phyloP scores from a whole-genome alignment of 768 basidiomycete species.

The Phlebiopsis flavidoalba region DNA sequence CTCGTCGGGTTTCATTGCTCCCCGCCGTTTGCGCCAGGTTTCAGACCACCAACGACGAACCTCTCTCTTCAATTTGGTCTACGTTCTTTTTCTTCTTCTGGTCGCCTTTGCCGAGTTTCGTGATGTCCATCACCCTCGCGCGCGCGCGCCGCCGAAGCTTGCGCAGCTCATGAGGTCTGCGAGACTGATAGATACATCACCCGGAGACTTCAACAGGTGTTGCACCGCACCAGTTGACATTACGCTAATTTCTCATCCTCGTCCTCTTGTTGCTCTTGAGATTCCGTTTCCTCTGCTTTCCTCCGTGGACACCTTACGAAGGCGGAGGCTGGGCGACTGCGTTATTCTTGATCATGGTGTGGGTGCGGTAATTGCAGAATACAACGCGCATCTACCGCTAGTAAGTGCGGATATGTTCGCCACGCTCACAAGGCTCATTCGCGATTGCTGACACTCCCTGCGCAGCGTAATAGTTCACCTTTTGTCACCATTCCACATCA shows the following conservation, averaged over 20 bases:
- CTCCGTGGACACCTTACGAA: slow-evolving; percentile 47
- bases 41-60: slow-evolving; percentile 54
- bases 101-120: slow-evolving; percentile 83
- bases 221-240: neutral
- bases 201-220: neutral
- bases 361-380: neutral
- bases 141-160: slow-evolving; percentile 64
- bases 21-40: slow-evolving; percentile 37
- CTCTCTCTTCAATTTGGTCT: slow-evolving; percentile 33
- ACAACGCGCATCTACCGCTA: neutral
- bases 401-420: neutral
- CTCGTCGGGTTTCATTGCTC: slow-evolving; percentile 45
- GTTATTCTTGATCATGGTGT: slow-evolving; percentile 68
- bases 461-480: no score
- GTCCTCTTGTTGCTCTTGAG: slow-evolving; percentile 5
- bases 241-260: slow-evolving; percentile 19
- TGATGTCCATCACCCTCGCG: slow-evolving; percentile 74
- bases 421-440: no score
- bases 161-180: slow-evolving; percentile 83
- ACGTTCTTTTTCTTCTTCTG: slow-evolving; percentile 64
- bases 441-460: no score
- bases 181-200: slow-evolving; percentile 38
- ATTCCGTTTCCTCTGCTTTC: slow-evolving; percentile 12
- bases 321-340: slow-evolving; percentile 55
- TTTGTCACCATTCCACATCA: no score